A percentile compares a stretch with the other conserved stretches of the same genome.
These are phyloP conservation scores for Rhodotorula sphaerocarpa DNA, from an alignment of 768 basidiomycete species.

Conservation along the genomic window DNA sequence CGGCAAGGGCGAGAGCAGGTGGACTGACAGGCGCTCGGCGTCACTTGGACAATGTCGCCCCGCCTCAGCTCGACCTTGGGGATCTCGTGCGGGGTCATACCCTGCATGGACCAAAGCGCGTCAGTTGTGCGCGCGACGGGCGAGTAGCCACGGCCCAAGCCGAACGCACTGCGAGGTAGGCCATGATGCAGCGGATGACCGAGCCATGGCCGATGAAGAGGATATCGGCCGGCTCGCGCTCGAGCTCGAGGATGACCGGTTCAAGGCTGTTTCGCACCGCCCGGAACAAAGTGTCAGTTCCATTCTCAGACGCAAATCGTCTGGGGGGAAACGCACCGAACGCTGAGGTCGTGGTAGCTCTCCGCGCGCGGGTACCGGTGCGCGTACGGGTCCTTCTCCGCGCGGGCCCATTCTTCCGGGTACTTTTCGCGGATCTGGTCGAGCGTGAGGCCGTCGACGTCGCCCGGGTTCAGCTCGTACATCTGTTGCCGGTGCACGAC, in stretches of 20 bases:
- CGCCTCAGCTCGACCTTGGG: conserved; percentile 95
- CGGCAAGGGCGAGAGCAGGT: too few species aligned
- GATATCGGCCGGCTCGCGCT: conserved; percentile 86
- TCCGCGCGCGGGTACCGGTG: conserved; percentile 49
- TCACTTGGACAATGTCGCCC: conserved; percentile 79
- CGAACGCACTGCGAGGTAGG: conserved; percentile 43
- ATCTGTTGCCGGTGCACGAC: conserved; percentile 93
- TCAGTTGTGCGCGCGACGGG: not conserved
- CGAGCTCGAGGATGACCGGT: conserved; percentile 67
- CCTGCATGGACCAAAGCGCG: conserved; percentile 42
- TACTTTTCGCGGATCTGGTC: conserved; percentile 83
- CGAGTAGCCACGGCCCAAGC: conserved; percentile 4
- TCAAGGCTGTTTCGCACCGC: conserved; percentile 37
- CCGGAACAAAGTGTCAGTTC: not conserved
- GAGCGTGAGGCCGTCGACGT: conserved; percentile 80
- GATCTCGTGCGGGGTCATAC: conserved; percentile 88
- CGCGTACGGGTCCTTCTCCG: conserved; percentile 77
- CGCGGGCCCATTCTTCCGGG: conserved; percentile 87
- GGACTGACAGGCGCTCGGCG: conserved; percentile 34
- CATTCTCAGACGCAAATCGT: too few species aligned
- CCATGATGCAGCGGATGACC: conserved; percentile 79
- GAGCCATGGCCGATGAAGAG: conserved; percentile 72
- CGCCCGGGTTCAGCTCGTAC: conserved; percentile 92
- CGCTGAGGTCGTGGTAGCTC: conserved; percentile 83
- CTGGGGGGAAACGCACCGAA: conserved; percentile 18